Percentiles rank a stretch among this genome's conserved stretches.
phyloP scores from a whole-genome alignment of 2,329 filamentous ascomycete genomes.

The Zasmidium citrigriseum region DNA sequence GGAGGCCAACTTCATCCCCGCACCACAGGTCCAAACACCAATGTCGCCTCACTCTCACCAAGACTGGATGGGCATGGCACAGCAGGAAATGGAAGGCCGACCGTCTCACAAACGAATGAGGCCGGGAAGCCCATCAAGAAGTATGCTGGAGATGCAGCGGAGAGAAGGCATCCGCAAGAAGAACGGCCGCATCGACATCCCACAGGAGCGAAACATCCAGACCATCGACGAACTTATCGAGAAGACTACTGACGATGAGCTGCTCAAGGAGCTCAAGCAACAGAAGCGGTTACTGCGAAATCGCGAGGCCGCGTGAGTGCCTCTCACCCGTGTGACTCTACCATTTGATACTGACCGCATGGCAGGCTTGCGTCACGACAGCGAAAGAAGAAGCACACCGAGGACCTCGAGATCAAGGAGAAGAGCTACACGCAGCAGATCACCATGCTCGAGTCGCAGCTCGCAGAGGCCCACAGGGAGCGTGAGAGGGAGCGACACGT shows the following conservation, averaged over 20 bases:
- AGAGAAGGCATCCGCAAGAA: constrained; percentile 96
- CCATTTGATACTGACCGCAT: constrained; percentile 25
- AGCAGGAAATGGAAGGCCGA: constrained; percentile 52
- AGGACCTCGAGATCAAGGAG: constrained; percentile 95
- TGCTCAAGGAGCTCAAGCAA: constrained; percentile 97
- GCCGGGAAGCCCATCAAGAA: constrained; percentile 64
- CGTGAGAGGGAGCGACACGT: constrained; percentile 33
- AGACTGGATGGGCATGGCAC: constrained; percentile 56
- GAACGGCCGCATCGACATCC: constrained; percentile 97
- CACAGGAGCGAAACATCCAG: constrained; percentile 84
- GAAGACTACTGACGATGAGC: constrained; percentile 82
- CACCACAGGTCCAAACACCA: constrained; percentile 55
- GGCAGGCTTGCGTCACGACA: constrained; percentile 88
- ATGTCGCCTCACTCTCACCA: constrained; percentile 65
- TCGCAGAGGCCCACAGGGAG: constrained; percentile 66
- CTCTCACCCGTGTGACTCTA: neutral
- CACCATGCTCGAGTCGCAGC: constrained; percentile 74
- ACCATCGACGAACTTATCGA: constrained; percentile 94
- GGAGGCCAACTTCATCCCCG: constrained; percentile 47
- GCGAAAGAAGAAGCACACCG: constrained; percentile 97
- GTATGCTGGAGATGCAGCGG: constrained; percentile 49
- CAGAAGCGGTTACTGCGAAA: constrained; percentile 95
- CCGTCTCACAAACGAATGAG: constrained; percentile 59
- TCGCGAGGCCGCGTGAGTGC: constrained; percentile 84
- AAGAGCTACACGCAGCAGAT: constrained; percentile 82